A percentile compares a stretch with the other conserved stretches of the same genome.
Conservation (phyloP, 305 asterid genomes). For the Solanum chacoense region DNA sequence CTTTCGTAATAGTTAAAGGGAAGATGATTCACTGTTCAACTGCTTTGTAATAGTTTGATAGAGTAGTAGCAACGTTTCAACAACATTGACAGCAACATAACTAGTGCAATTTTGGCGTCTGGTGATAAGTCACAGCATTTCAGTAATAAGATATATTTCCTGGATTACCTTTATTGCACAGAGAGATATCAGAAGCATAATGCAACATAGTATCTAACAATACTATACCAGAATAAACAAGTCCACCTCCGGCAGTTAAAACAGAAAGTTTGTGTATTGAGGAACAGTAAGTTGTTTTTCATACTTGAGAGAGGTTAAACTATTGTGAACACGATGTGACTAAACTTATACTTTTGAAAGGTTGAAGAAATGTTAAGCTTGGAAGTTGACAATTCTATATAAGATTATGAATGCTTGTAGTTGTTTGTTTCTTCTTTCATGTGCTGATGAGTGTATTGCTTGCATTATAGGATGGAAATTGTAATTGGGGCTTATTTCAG, state of each 20-base stretch:
- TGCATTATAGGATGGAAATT: not conserved
- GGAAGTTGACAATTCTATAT: not conserved
- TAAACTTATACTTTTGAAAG: no score
- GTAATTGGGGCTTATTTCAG: not conserved
- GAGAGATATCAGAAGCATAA: not conserved
- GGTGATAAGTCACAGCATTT: not conserved
- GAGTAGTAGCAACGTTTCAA: not conserved
- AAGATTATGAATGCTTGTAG: not conserved
- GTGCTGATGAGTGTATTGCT: not conserved
- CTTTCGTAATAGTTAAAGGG: not conserved
- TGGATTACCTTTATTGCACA: not conserved
- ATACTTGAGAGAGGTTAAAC: not conserved
- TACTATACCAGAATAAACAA: not conserved
- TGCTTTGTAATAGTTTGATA: not conserved
- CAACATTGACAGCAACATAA: no score
- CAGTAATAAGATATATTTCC: not conserved
- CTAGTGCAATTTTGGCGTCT: no score
- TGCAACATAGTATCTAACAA: not conserved
- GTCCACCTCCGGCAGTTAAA: not conserved
- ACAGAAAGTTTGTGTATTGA: not conserved
- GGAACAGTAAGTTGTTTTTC: not conserved
- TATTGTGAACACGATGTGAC: no score
- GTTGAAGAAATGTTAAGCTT: not conserved
- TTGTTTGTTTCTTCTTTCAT: not conserved
- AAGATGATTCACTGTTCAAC: not conserved